These are phyloP conservation scores for Fusarium haematococcum DNA, from an alignment of 2,329 filamentous ascomycete species.

Conservation along the genomic window DNA sequence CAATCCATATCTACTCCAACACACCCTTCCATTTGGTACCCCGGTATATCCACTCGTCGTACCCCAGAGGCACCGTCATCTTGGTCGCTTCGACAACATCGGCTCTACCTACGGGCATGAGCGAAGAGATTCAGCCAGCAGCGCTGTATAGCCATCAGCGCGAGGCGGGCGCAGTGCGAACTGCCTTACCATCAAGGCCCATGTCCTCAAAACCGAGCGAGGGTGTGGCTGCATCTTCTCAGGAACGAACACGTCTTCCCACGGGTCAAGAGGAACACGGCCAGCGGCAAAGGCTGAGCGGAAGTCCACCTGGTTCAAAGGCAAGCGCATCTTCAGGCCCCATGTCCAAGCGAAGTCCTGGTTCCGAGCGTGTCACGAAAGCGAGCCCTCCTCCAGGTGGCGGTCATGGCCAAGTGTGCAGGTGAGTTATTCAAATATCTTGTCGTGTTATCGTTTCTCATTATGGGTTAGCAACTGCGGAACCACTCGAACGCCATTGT, in stretches of 20 bases:
- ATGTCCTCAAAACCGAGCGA: constrained; percentile 49
- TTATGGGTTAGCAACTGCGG: constrained; percentile 81
- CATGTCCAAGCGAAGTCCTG: constrained; percentile 47
- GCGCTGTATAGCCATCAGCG: constrained; percentile 46
- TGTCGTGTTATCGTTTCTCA: constrained; percentile 7
- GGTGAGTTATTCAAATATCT: constrained; percentile 59
- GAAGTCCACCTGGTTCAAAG: constrained; percentile 43
- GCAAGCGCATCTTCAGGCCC: constrained; percentile 41
- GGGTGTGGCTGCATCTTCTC: constrained; percentile 23
- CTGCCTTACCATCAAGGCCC: constrained; percentile 54
- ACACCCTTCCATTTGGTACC: constrained; percentile 16
- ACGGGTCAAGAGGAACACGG: constrained; percentile 38
- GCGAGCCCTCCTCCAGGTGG: constrained; percentile 33
- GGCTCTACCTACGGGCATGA: constrained; percentile 45
- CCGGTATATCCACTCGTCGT: constrained; percentile 7
- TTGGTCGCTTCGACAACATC: constrained; percentile 8
- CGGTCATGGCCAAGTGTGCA: constrained; percentile 71
- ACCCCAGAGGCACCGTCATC: background rate
- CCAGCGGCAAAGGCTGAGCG: constrained; percentile 37
- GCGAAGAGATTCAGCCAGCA: constrained; percentile 44
- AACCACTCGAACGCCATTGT: constrained; percentile 92
- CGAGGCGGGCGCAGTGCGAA: constrained; percentile 48
- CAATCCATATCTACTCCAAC: constrained; percentile 18
- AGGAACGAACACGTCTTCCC: constrained; percentile 40
- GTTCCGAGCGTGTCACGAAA: constrained; percentile 39